Conservation (phyloP, 495 filamentous ascomycete genomes). For the Hypomontagnella monticulosa region DNA sequence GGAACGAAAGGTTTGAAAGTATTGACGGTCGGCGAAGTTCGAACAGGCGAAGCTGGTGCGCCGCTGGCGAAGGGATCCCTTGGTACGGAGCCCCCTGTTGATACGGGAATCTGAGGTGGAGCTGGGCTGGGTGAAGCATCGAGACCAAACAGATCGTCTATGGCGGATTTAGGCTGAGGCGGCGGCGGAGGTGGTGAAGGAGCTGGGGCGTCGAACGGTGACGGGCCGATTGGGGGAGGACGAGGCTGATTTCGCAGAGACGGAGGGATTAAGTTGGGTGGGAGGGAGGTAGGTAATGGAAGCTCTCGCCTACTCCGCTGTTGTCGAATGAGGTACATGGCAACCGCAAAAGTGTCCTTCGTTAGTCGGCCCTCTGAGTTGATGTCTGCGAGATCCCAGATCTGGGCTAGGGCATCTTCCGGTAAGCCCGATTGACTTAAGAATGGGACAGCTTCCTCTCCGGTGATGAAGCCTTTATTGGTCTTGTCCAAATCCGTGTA, state of each 20-base stretch:
- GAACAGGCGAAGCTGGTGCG: conserved; percentile 63
- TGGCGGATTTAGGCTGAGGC: conserved; percentile 73
- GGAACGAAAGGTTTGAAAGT: conserved; percentile 92
- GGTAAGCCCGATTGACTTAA: conserved; percentile 90
- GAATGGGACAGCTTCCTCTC: conserved; percentile 93
- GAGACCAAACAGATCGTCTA: conserved; percentile 91
- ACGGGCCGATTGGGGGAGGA: conserved; percentile 60
- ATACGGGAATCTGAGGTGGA: conserved; percentile 69
- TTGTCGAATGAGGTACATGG: conserved; percentile 95
- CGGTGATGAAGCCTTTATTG: conserved; percentile 83
- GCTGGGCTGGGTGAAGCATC: conserved; percentile 70
- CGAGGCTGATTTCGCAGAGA: conserved; percentile 77
- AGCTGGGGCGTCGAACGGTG: conserved; percentile 52
- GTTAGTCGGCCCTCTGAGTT: conserved; percentile 86
- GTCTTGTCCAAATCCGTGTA: conserved; percentile 83
- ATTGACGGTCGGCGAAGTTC: conserved; percentile 57
- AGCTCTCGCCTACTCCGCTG: conserved; percentile 77
- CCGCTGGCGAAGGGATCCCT: conserved; percentile 67
- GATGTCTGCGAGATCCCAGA: conserved; percentile 98
- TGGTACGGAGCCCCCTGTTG: conserved; percentile 73
- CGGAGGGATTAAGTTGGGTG: conserved; percentile 85
- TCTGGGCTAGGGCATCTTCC: conserved; percentile 90
- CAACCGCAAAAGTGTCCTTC: conserved; percentile 93
- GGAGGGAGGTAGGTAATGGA: conserved; percentile 75
- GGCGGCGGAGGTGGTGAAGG: conserved; percentile 61